Conservation (phyloP, 2,329 filamentous ascomycete genomes). For the Penicillium frequentans region DNA sequence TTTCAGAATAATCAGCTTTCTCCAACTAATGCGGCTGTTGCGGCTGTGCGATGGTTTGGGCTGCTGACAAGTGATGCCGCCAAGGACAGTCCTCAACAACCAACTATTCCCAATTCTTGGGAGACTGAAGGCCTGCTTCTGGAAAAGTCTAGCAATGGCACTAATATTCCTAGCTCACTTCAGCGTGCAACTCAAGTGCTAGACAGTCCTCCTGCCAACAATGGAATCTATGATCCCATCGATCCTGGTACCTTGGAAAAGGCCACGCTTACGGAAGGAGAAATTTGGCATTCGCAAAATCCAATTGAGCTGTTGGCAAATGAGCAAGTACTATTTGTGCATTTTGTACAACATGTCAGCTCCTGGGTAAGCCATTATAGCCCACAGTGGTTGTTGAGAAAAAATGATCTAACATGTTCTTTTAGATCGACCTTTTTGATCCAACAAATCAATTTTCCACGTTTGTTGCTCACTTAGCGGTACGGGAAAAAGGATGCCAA, state of each 20-base stretch:
- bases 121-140: constrained; percentile 2
- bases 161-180: constrained; percentile 10
- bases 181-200: constrained; percentile 18
- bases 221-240: background rate
- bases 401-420: background rate
- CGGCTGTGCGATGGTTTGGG: constrained; percentile 22
- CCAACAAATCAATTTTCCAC: constrained; percentile 24
- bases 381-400: too few species aligned
- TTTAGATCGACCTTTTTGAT: constrained; percentile 24
- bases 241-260: background rate
- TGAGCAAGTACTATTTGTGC: constrained; percentile 13
- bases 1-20: constrained; percentile 1
- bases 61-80: constrained; percentile 24
- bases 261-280: background rate
- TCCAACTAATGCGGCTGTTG: constrained; percentile 11
- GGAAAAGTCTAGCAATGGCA: constrained; percentile 5
- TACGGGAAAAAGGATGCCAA: background rate
- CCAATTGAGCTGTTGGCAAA: constrained; percentile 12
- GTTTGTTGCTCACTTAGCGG: constrained; percentile 16
- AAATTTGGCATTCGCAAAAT: constrained; percentile 17
- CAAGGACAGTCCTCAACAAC: constrained; percentile 2
- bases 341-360: constrained; percentile 18
- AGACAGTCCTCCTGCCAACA: constrained; percentile 7
- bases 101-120: background rate
- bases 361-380: constrained; percentile 21